phyloP scores from a whole-genome alignment of 345 rosid genomes.

The Salix suchowensis region DNA sequence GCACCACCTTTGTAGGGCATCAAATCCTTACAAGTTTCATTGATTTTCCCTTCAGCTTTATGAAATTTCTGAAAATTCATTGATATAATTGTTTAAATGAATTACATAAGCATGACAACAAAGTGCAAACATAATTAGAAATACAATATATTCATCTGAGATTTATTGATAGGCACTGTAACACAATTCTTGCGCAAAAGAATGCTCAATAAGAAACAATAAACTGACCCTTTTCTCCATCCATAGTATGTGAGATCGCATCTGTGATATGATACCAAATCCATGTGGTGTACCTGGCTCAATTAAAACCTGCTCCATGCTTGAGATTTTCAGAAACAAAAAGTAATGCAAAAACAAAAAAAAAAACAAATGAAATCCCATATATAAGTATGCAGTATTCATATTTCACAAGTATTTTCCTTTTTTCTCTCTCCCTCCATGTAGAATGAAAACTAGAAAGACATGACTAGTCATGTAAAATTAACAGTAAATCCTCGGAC shows the following conservation, averaged over 20 bases:
- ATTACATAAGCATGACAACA: conserved; percentile 13
- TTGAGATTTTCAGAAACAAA: not conserved
- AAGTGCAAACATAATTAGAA: conserved; percentile 1
- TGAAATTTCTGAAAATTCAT: conserved; percentile 52
- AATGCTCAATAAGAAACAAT: not conserved
- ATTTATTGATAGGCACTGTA: not conserved
- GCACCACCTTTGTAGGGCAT: conserved; percentile 62
- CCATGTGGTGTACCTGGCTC: conserved; percentile 99
- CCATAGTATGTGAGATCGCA: conserved; percentile 96
- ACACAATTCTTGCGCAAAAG: not conserved
- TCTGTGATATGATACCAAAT: conserved; percentile 77
- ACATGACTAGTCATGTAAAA: not conserved
- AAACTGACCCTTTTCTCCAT: conserved; percentile 81
- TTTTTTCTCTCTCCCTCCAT: not conserved
- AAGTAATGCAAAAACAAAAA: not conserved
- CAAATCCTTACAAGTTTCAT: conserved; percentile 46
- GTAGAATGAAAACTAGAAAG: not conserved
- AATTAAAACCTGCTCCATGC: conserved; percentile 60
- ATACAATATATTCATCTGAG: not conserved
- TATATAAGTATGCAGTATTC: not conserved
- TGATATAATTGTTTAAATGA: not conserved
- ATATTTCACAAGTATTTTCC: not conserved
- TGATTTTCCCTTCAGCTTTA: conserved; percentile 39
- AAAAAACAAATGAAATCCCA: not conserved
- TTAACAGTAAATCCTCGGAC: not conserved